Evolutionary conservation across 2,329 filamentous ascomycete genomes (phyloP), one percentile per base, ranked within the genome.

Genomic region (Lachnellula suecica): DNA sequence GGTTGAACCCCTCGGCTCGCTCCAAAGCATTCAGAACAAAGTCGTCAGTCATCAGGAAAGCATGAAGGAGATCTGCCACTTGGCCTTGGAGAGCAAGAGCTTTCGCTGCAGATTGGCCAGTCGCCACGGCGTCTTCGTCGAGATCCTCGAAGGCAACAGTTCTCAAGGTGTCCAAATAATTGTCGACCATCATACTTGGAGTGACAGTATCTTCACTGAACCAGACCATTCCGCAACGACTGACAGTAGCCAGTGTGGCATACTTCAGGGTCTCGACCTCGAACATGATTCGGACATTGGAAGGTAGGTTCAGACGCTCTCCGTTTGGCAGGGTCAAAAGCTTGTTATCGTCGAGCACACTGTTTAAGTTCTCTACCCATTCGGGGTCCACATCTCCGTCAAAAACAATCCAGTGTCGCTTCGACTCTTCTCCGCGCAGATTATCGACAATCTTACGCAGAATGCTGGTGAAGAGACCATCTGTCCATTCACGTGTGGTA

Each of bases 171-270:
- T 94, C 84, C 47, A 99, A 82, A 66, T 99, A 97, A 71, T 97
- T 90, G 57, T 84, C 79, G 37, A 97, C 87, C 84, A 97, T 89
- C 88, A 99, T 96, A 60, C 82, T 82, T 1, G 93, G 83, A 27
- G 91, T 93, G 37, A 99, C 93, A 24, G 92, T 97, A 67, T 99
- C 95, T 65, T 97, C 93, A 68, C 91, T 99, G 74, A 97, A 99
- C 94, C 94, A 99, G 13, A 99, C 95, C 94, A 99, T 99, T 79
- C 94, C 94, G 70, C 94, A 99, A 74, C 94, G 91, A 85, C 89
- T 95, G 67, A 99, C 94, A n/a, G 94, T 99, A 51, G 94, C 94
- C 41, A 99, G 82, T 0, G 94, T 99, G 34, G 94, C 94, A 68
- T 99, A 99, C 68, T 95, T 96, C 54, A 99, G 79, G 3, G 87